These are phyloP conservation scores for Emericellopsis atlantica DNA, from an alignment of 2,329 filamentous ascomycete species.

Conservation along the genomic window DNA sequence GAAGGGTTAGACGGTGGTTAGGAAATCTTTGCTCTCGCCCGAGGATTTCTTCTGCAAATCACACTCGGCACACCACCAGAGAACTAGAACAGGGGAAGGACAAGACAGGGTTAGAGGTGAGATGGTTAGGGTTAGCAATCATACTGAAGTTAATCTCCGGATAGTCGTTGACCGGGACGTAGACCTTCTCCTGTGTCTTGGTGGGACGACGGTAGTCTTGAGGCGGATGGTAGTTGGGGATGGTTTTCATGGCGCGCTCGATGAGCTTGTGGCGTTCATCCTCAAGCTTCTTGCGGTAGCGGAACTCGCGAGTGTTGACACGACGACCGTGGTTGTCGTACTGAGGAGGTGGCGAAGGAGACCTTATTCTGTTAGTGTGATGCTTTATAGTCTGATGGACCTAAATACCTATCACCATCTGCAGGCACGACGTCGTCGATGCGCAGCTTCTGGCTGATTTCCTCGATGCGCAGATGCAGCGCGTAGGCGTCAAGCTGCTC, in stretches of 20 bases:
- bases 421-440: conserved; percentile 98
- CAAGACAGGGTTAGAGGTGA: conserved; percentile 51
- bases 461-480: conserved; percentile 90
- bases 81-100: conserved; percentile 3
- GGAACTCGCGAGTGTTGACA: conserved; percentile 98
- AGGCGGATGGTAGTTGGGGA: conserved; percentile 97
- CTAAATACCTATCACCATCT: conserved; percentile 79
- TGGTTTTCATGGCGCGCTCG: conserved; percentile 98
- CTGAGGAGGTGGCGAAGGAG: conserved; percentile 87
- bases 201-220: conserved; percentile 97
- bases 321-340: conserved; percentile 99
- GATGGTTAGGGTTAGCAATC: conserved; percentile 78
- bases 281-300: conserved; percentile 94
- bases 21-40: conserved; percentile 1
- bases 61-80: background rate
- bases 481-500: conserved; percentile 98
- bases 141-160: conserved; percentile 99
- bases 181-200: conserved; percentile 99
- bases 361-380: conserved; percentile 40
- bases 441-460: conserved; percentile 97
- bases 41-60: background rate
- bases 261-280: conserved; percentile 98
- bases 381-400: background rate
- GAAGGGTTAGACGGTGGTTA: too few relatives aligned
- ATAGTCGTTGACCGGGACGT: conserved; percentile 99